Evolutionary conservation across 176 grass and related monocot genomes (phyloP).

Genomic region (Musa itinerans): DNA sequence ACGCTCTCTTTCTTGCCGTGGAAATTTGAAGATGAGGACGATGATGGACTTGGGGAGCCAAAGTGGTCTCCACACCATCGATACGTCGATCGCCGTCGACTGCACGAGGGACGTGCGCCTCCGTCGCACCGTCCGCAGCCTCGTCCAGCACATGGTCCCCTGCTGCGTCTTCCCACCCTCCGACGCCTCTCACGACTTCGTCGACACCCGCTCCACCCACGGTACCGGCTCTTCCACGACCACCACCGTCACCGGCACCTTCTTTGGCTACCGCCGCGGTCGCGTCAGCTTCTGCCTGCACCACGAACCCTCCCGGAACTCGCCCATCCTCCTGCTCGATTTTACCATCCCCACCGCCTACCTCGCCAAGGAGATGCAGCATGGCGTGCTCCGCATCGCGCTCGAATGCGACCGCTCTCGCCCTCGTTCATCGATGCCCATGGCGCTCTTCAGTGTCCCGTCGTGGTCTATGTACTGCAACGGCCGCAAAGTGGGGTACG

Average conservation of each 20-base stretch:
- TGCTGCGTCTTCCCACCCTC: conserved; percentile 5
- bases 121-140: conserved; percentile 14
- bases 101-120: conserved; percentile 28
- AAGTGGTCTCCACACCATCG: conserved; percentile 18
- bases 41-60: conserved; percentile 23
- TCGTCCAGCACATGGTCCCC: conserved; percentile 20
- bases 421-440: no score
- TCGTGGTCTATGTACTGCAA: conserved; percentile 88
- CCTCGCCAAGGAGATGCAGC: conserved; percentile 47
- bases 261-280: conserved; percentile 52
- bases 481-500: conserved; percentile 59
- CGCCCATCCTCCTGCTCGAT: conserved; percentile 46
- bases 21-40: conserved; percentile 8
- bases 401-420: conserved; percentile 27
- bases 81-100: conserved; percentile 23
- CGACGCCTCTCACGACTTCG: neutral
- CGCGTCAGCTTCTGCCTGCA: conserved; percentile 53
- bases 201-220: neutral
- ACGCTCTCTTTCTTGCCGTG: no score
- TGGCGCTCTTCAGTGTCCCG: conserved; percentile 29
- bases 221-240: neutral
- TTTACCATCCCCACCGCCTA: conserved; percentile 41
- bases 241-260: conserved; percentile 50
- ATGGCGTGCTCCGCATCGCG: conserved; percentile 50
- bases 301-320: conserved; percentile 20